Percentiles rank a stretch among this genome's conserved stretches.
phyloP scores from a whole-genome alignment of 176 grass and related monocot genomes.

The Secale cereale region DNA sequence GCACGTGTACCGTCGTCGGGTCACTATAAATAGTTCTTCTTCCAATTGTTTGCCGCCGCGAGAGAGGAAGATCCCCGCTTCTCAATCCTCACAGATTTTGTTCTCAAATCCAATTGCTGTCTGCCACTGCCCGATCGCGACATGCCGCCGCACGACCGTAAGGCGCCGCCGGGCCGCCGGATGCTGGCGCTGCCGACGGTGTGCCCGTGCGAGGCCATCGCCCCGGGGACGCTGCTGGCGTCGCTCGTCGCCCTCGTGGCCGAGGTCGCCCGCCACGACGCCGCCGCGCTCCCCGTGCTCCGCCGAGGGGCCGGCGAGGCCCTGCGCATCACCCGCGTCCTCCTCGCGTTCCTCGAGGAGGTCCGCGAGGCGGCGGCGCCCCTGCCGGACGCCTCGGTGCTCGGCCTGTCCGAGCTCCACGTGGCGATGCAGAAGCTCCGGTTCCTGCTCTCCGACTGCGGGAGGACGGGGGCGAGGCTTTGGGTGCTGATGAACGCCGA shows the following conservation, averaged over 20 bases:
- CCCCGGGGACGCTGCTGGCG: constrained; percentile 32
- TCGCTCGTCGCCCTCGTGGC: constrained; percentile 40
- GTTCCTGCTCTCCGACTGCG: constrained; percentile 49
- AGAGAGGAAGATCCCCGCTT: background rate
- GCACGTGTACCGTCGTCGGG: constrained; percentile 3
- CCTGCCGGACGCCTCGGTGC: constrained; percentile 1
- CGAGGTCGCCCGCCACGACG: constrained; percentile 22
- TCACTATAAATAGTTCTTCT: constrained; percentile 13
- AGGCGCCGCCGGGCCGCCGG: constrained; percentile 2
- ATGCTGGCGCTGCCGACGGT: constrained; percentile 55
- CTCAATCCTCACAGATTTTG: background rate
- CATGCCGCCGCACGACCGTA: constrained; percentile 3
- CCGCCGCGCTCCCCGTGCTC: constrained; percentile 40
- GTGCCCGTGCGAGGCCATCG: constrained; percentile 62
- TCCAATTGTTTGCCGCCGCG: constrained; percentile 25
- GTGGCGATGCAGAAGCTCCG: constrained; percentile 72
- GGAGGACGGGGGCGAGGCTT: constrained; percentile 40
- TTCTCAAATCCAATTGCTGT: background rate
- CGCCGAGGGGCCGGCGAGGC: constrained; percentile 31
- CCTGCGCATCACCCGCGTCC: constrained; percentile 50
- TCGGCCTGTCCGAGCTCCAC: constrained; percentile 84
- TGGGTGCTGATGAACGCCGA: constrained; percentile 79
- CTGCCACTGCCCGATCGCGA: background rate
- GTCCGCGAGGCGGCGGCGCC: background rate
- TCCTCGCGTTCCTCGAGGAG: constrained; percentile 56